Evolutionary conservation across 306 rosid genomes (phyloP).

Genomic region (Spatholobus suberectus): DNA sequence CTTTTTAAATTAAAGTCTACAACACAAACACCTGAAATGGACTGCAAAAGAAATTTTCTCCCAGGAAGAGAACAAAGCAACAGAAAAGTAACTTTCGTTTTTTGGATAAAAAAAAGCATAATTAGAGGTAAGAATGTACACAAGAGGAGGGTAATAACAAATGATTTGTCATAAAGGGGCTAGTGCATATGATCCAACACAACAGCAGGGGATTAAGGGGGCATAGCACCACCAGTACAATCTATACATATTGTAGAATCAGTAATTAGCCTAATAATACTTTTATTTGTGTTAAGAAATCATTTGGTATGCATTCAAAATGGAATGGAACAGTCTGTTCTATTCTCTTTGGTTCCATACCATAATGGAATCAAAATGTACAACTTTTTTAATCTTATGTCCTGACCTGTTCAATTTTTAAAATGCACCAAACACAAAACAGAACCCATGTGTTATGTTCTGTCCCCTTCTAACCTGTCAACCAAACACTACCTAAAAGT

Average conservation of each 20-base stretch:
- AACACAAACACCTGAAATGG: slow-evolving; percentile 21
- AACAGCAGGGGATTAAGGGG: neutral
- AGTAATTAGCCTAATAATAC: neutral
- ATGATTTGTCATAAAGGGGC: neutral
- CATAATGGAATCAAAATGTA: neutral
- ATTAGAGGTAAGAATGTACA: neutral
- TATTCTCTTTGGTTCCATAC: neutral
- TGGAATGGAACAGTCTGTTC: neutral
- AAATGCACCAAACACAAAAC: neutral
- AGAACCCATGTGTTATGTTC: neutral
- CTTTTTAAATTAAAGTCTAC: slow-evolving; percentile 1
- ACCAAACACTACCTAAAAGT: neutral
- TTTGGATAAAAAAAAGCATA: slow-evolving; percentile 6
- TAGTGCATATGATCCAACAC: neutral
- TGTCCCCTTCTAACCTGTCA: neutral
- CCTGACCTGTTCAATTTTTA: neutral
- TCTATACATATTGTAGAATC: neutral
- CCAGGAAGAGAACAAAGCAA: slow-evolving; percentile 23
- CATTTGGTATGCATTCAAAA: neutral
- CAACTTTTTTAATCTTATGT: neutral
- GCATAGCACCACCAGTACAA: neutral
- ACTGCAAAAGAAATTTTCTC: slow-evolving; percentile 14
- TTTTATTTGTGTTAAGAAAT: neutral
- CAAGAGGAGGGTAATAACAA: neutral
- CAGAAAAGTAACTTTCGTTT: slow-evolving; percentile 11